phyloP scores from a whole-genome alignment of 2,329 filamentous ascomycete genomes.

The Alternaria sp. region DNA sequence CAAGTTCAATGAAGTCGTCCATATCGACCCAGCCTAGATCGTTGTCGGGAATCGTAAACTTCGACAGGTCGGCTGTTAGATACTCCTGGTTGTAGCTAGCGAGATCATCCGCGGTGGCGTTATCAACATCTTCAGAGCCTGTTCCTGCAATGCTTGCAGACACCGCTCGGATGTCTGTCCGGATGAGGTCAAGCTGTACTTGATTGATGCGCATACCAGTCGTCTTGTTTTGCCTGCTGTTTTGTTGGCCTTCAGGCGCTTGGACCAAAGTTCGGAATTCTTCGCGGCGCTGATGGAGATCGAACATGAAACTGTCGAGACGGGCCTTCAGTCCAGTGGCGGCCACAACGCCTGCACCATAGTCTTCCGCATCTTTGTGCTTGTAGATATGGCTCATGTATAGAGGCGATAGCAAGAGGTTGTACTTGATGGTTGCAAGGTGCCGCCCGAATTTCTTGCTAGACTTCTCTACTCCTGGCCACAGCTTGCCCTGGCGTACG shows the following conservation, averaged over 20 bases:
- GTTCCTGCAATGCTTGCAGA: slow-evolving; percentile 88
- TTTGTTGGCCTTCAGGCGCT: slow-evolving; percentile 60
- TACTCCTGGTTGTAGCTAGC: slow-evolving; percentile 61
- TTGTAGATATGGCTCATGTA: slow-evolving; percentile 98
- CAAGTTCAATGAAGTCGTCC: slow-evolving; percentile 98
- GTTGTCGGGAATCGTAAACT: slow-evolving; percentile 93
- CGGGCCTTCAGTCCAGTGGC: slow-evolving; percentile 96
- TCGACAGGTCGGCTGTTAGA: slow-evolving; percentile 69
- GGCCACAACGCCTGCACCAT: slow-evolving; percentile 77
- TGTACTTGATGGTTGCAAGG: slow-evolving; percentile 98
- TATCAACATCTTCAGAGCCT: slow-evolving; percentile 75
- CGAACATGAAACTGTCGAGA: slow-evolving; percentile 95
- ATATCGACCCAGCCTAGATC: slow-evolving; percentile 98
- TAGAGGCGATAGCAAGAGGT: slow-evolving; percentile 85
- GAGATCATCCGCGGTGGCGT: slow-evolving; percentile 67
- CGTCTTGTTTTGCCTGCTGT: slow-evolving; percentile 78
- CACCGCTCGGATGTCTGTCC: slow-evolving; percentile 89
- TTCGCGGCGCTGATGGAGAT: slow-evolving; percentile 91
- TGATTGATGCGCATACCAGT: slow-evolving; percentile 96
- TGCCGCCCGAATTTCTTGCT: slow-evolving; percentile 99
- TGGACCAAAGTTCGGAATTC: slow-evolving; percentile 85
- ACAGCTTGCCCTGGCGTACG: slow-evolving; percentile 88
- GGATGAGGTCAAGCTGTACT: slow-evolving; percentile 88
- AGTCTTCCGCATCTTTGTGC: slow-evolving; percentile 93
- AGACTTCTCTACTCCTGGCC: slow-evolving; percentile 91